Evolutionary conservation across 768 basidiomycete genomes (phyloP), one percentile per base, ranked within the genome.

Genomic region (Daedalea quercina): DNA sequence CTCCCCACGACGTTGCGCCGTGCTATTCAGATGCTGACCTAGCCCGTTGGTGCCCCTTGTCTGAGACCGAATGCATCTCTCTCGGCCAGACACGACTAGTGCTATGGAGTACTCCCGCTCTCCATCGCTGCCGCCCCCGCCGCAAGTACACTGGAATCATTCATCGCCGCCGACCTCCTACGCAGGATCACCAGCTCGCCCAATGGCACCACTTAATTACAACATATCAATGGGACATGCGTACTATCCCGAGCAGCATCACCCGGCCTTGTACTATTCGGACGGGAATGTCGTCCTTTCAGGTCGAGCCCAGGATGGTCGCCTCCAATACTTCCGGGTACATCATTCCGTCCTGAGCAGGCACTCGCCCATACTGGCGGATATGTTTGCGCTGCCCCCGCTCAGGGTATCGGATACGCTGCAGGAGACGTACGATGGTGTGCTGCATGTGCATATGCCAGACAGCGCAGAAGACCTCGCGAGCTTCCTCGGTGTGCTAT

Each of bases 201-300:
- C 37, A 7, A 15, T 3, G 17, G 7, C 15, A 15, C 17, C 37
- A 15, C 37, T 15, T n/a, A n/a, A n/a, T n/a, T n/a, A n/a, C 37
- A 19, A 15, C 37, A 15, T 15, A 8, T 6, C 15, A 15, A 40
- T 40, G 37, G 37, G 17, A 19, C 7, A 40, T 17, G 37, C 6
- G 8, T 19, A 15, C 37, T 40, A 40, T 19, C 35, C 48, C 28
- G 51, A 45, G 17, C 52, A 54, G 37, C 63, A 62, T 47, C 58
- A 68, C 52, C 61, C 61, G 1, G 41, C 59, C 15, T 60, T 70
- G 3, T 70, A 68, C 55, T 63, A 61, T 48, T 56, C 61, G 26
- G 69, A 70, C 51, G 69, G 69, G 22, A 69, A 66, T 52, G 57
- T 69, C 40, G 62, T 70, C 12, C 52, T 70, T 19, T 65, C 63